Evolutionary conservation across 2,329 filamentous ascomycete species (phyloP).

Genomic region (Sarocladium strictum): DNA sequence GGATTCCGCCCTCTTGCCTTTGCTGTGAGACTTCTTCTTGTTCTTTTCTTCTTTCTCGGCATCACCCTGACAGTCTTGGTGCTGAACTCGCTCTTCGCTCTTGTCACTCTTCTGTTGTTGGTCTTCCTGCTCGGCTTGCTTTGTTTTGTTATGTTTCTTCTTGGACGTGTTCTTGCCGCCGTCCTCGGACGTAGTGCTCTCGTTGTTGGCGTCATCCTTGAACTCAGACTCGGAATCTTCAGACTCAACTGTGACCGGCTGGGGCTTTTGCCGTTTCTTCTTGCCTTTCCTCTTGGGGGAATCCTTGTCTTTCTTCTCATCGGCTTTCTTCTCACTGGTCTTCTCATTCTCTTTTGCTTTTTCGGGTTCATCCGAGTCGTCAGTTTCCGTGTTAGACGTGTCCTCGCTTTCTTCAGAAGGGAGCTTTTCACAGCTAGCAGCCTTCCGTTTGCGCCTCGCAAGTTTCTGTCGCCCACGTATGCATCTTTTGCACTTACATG

Average conservation of each 20-base stretch:
- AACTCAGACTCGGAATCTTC: slow-evolving; percentile 17
- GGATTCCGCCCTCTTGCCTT: slow-evolving; percentile 3
- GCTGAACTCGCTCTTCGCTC: too few relatives aligned
- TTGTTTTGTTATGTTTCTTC: slow-evolving; percentile 10
- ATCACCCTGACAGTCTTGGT: slow-evolving; percentile 7
- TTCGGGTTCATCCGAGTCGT: slow-evolving; percentile 1
- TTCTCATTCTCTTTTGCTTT: neutral
- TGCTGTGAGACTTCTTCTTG: slow-evolving; percentile 11
- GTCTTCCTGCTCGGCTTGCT: too few relatives aligned
- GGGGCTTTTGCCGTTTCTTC: neutral
- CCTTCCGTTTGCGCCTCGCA: slow-evolving; percentile 1
- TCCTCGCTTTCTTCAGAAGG: slow-evolving; percentile 13
- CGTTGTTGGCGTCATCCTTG: neutral
- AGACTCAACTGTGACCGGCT: neutral
- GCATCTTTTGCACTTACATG: slow-evolving; percentile 28
- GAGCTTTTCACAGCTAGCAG: neutral
- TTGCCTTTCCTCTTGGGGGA: too few relatives aligned
- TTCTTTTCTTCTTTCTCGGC: slow-evolving; percentile 4
- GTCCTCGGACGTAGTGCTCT: slow-evolving; percentile 1
- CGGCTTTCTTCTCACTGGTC: neutral
- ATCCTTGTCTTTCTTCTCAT: slow-evolving; percentile 11
- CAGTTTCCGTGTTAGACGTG: neutral
- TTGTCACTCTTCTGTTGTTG: too few relatives aligned
- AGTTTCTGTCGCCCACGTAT: slow-evolving; percentile 18
- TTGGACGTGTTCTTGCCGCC: neutral